Base-by-base conservation (phyloP, 306 rosid species). In the Prunus mume region DNA sequence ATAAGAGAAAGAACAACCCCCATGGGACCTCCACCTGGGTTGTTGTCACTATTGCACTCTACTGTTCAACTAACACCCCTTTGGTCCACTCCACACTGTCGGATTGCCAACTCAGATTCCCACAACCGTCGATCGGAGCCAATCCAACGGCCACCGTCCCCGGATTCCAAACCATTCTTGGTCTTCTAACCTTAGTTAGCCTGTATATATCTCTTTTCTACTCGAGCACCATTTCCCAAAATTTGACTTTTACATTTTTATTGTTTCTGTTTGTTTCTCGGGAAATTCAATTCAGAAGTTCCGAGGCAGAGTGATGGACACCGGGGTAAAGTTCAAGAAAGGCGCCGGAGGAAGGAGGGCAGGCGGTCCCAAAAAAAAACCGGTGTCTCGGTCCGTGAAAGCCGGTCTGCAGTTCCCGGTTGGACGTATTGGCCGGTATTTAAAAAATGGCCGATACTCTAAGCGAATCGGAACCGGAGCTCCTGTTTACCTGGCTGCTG, bases 391-490 rank as follows among this genome's bases (percentile, higher is more conserved):
- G 28, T 86, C 90, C 9, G 74, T 77, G 12, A 86, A 65, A 60
- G 90, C 85, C 46, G 87, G 90, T 22, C 76, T 86, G 25, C 87
- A 86, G 69, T 86, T 86, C 43, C 90, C 87, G 0, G 87, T 86
- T 11, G 87, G 90, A 60, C 63, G 87, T 65, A 83, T 86, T 49
- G 87, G 84, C 3, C 69, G 90, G 41, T 86, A 83, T 73, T 72
- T 86, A 82, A 86, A 86, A 82, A 78, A 81, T 8, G 87, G 90
- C 11, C 85, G 87, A 8, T 86, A 86, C 50, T 38, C 90, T 63
- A 65, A 72, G 52, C 80, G 90, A 1, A 82, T 86, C 32, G 87
- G 90, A 62, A 78, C 82, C 13, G 87, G 90, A 51, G 90, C 90
- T 78, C 85, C 87, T 12, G 83, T 86, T 64, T 83, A 86, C 78